A percentile compares a stretch with the other conserved stretches of the same genome.
phyloP scores from a whole-genome alignment of 805 yeast genomes.

The Yamadazyma sp. region DNA sequence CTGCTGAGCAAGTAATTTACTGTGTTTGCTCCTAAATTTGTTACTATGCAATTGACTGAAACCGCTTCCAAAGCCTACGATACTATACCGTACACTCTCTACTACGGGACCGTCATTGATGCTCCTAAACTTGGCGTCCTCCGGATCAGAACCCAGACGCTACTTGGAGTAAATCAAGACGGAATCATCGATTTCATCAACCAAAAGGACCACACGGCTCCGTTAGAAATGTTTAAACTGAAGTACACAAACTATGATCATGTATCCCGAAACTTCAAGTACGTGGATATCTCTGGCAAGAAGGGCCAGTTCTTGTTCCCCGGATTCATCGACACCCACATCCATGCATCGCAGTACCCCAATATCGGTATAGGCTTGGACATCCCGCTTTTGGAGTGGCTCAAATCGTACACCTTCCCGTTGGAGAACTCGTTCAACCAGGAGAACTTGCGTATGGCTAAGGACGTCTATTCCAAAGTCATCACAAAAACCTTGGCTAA shows the following conservation, averaged over 20 bases:
- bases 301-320: conserved; percentile 59
- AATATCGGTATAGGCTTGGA: conserved; percentile 69
- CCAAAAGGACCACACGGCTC: conserved; percentile 13
- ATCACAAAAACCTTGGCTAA: conserved; percentile 65
- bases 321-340: conserved; percentile 46
- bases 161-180: conserved; percentile 58
- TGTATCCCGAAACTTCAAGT: conserved; percentile 13
- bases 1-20: too few species aligned
- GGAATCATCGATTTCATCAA: conserved; percentile 54
- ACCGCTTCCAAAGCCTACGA: neutral
- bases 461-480: conserved; percentile 61
- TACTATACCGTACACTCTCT: conserved; percentile 42
- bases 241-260: conserved; percentile 9
- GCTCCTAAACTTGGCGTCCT: conserved; percentile 61
- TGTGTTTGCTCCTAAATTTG: neutral
- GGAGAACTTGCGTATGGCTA: conserved; percentile 52
- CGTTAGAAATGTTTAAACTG: conserved; percentile 19
- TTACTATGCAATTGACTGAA: neutral
- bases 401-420: conserved; percentile 84
- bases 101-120: conserved; percentile 72
- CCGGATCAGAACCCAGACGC: conserved; percentile 54
- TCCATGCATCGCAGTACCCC: conserved; percentile 47
- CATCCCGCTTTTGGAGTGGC: conserved; percentile 86
- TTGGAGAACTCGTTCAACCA: conserved; percentile 63
- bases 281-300: conserved; percentile 30